phyloP scores from a whole-genome alignment of 257 asterid genomes.

The Solanum commersonii region DNA sequence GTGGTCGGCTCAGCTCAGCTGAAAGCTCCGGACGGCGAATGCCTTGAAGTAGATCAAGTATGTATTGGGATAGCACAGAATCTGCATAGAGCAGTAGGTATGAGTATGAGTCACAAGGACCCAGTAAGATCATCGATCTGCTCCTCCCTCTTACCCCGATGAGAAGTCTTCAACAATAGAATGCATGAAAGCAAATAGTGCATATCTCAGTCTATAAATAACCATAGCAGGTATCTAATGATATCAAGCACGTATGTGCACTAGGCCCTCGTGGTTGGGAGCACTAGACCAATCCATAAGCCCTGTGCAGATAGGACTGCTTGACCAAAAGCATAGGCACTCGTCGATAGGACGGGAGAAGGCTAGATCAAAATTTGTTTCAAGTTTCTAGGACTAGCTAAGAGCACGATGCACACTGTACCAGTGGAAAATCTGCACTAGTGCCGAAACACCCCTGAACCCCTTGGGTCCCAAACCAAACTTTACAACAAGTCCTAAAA shows the following conservation, averaged over 20 bases:
- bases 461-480: background rate
- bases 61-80: background rate
- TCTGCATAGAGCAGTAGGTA: background rate
- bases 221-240: background rate
- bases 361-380: background rate
- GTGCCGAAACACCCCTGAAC: background rate
- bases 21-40: background rate
- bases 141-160: background rate
- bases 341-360: background rate
- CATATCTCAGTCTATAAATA: background rate
- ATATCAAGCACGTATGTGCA: background rate
- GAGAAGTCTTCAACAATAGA: background rate
- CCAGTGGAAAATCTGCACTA: background rate
- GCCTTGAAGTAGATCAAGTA: background rate
- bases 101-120: background rate
- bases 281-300: background rate
- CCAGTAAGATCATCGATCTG: background rate
- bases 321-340: background rate
- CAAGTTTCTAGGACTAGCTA: background rate
- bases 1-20: background rate
- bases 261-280: background rate
- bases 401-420: background rate
- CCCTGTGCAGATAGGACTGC: background rate
- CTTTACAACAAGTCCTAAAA: background rate
- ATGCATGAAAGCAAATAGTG: background rate